Evolutionary conservation across 2,329 filamentous ascomycete genomes (phyloP).

Genomic region (Chalaropsis thielavioides): DNA sequence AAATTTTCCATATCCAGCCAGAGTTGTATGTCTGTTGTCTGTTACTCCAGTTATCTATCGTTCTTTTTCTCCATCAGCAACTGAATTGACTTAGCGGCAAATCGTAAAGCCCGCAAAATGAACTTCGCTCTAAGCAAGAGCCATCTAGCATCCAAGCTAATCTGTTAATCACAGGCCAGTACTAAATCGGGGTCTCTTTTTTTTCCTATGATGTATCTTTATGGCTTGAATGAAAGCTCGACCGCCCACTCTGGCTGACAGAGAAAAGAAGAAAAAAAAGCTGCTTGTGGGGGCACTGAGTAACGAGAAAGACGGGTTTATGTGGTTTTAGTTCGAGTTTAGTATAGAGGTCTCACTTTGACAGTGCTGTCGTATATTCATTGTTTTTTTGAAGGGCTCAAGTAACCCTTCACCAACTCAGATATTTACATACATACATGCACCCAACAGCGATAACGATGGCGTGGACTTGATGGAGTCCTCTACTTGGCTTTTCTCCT

Average conservation of each 20-base stretch:
- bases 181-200: slow-evolving; percentile 2
- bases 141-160: slow-evolving; percentile 2
- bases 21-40: background rate
- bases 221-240: slow-evolving; percentile 1
- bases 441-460: too few relatives aligned
- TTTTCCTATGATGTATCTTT: background rate
- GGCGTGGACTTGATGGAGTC: too few relatives aligned
- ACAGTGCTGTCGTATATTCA: background rate
- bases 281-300: background rate
- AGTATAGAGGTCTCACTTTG: background rate
- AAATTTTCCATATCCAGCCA: slow-evolving; percentile 1
- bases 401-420: too few relatives aligned
- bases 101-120: slow-evolving; percentile 4
- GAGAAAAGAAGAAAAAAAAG: background rate
- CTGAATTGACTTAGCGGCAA: slow-evolving; percentile 1
- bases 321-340: too few relatives aligned
- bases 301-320: background rate
- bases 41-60: slow-evolving; percentile 1
- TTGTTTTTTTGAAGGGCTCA: too few relatives aligned
- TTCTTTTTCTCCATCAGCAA: slow-evolving; percentile 2
- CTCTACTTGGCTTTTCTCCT: too few relatives aligned
- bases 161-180: background rate
- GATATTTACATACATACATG: too few relatives aligned
- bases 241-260: background rate
- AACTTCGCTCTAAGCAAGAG: slow-evolving; percentile 2